Base-by-base conservation (phyloP, 352 stramenopile genomes). In the Aphanomyces euteiches region DNA sequence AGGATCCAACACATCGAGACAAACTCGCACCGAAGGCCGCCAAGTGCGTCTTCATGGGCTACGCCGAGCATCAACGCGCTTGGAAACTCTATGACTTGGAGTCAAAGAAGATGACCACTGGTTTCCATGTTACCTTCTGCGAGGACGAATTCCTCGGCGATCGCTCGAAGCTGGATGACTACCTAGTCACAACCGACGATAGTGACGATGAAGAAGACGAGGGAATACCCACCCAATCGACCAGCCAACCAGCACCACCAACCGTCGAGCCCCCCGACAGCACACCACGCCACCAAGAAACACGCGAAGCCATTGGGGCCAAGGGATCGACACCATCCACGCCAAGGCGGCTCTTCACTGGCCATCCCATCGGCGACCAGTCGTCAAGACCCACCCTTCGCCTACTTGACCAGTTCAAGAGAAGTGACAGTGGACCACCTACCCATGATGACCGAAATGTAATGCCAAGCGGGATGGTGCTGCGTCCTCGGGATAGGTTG, bases 1-100 rank as follows among this genome's bases (percentile, higher is more conserved):
- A 74, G 50, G 19, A 34, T 2, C 56, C 58, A 2, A 43, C 45
- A 0, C 77, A 77, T 41, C 56, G 73, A 2, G 70, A 69, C 2
- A 78, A 78, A 45, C n/a, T 82, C 0, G 66, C 73, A 4, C 38
- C 64, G 0, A 79, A 78, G 60, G 73, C 36, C 4, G 72, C 72
- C 17, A 67, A n/a, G 13, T 78, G 75, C 12, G 59, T 73, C 43
- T 61, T 79, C 36, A 43, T 77, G 0, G 72, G 67, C 0, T 77
- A 79, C 47, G 40, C 56, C 0, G 65, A 73, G 3, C 65, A 72
- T 2, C 36, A 34, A 0, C 79, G 77, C 34, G 70, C 60, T 0
- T 78, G 73, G 37, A 53, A 67, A 12, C 43, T 69, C 37, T 68
- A 53, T 3, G 63, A 69, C 40, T 13, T 67, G 2, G 60, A 66